Evolutionary conservation across 179 eudicot species (phyloP).

Genomic region (Dionaea muscipula): DNA sequence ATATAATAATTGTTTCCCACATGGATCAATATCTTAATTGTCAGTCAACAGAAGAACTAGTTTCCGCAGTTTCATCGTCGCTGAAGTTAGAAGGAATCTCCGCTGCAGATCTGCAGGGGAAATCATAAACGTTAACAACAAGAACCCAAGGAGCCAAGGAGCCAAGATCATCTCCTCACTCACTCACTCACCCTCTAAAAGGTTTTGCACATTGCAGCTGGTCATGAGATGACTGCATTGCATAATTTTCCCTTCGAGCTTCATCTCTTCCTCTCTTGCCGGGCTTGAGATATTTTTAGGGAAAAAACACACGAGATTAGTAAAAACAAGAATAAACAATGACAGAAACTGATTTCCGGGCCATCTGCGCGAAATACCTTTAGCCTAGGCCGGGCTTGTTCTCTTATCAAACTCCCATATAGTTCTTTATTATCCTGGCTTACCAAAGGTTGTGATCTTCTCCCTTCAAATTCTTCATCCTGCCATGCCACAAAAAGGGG

Average conservation of each 20-base stretch:
- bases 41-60: slow-evolving; percentile 61
- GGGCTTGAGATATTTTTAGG: slow-evolving; percentile 25
- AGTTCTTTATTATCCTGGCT: slow-evolving; percentile 31
- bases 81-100: slow-evolving; percentile 71
- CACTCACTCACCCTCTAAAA: slow-evolving; percentile 37
- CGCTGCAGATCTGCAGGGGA: slow-evolving; percentile 29
- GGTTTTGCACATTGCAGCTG: slow-evolving; percentile 31
- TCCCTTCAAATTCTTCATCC: slow-evolving; percentile 24
- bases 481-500: slow-evolving; percentile 18
- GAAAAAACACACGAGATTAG: slow-evolving; percentile 7
- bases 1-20: too few species aligned
- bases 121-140: background rate
- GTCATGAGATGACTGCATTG: slow-evolving; percentile 25
- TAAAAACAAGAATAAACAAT: slow-evolving; percentile 1
- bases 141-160: too few species aligned
- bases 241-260: slow-evolving; percentile 19
- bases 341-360: slow-evolving; percentile 28
- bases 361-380: slow-evolving; percentile 30
- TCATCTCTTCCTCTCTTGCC: slow-evolving; percentile 46
- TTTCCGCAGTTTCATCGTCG: slow-evolving; percentile 77
- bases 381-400: slow-evolving; percentile 20
- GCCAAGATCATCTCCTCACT: background rate
- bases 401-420: slow-evolving; percentile 19
- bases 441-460: too few species aligned
- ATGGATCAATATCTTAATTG: too few species aligned